Base-by-base conservation (phyloP, 148 eudicot species). In the Limonium bicolor region DNA sequence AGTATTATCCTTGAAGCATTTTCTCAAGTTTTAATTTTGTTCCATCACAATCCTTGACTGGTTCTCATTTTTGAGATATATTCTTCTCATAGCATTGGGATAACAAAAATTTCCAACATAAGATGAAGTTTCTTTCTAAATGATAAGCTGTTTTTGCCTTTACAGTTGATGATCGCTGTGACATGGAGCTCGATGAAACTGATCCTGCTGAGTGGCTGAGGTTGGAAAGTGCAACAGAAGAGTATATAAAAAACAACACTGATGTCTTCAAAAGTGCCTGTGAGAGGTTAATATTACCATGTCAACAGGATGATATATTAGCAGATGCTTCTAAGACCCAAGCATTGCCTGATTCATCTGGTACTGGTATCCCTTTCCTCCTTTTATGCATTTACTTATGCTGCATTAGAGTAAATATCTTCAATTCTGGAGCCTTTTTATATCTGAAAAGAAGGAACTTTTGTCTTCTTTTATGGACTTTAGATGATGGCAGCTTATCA, bases 181-280 rank as follows among this genome's bases (percentile, higher is more conserved):
- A 85, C 56, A 92, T 92, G 99, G 88, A 85, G 56, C 63, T 92
- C 33, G 99, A 92, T 67, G 99, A 92, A 59, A 92, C 99, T 32
- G 99, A 92, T 52, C 99, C 99, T 12, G 67, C 86, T 13, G 62
- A 73, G 41, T 92, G 99, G 99, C 39, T 65, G 64, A 78, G 71
- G 69, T 62, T 92, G 50, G 99, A 92, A 66, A 65, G 67, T 54
- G 95, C 94, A 9, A 67, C 99, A 19, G 80, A 81, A 46, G 95
- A 85, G 55, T 92, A 78, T 59, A 71, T 85, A 36, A 55, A 69
- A 60, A 78, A 50, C 39, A 85, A 78, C 46, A 62, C 94, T 16
- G 58, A 45, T 22, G 77, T 75, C 25, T 78, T 92, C 62, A 85
- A 71, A 64, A 70, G 56, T 63, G 70, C 73, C 22, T 78, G 88